Evolutionary conservation across 2,329 filamentous ascomycete species (phyloP), one percentile per base, ranked within the genome.

Genomic region (Catunica adiposa): DNA sequence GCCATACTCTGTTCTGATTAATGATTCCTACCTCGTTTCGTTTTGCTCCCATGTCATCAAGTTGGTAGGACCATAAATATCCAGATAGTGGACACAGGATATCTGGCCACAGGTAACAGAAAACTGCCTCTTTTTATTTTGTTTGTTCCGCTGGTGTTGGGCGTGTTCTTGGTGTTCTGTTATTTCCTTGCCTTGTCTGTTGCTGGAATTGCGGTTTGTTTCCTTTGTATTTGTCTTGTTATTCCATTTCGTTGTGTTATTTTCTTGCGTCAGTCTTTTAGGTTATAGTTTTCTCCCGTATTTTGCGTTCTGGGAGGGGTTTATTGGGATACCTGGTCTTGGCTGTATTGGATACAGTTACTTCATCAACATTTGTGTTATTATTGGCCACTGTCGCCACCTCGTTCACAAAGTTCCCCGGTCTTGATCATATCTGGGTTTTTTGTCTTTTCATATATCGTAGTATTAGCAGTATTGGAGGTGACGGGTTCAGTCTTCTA

Each of bases 71-170:
- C 20, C 11, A 23, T 25, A n/a, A 51, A 34, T 51, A 51, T 51
- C 40, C 56, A 58, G 56, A 56, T 58, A 58, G 56, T 53, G 38
- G 53, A 25, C 53, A 55, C 53, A 55, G 53, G 40, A 58, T 58
- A 55, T 58, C 56, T 58, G 56, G 53, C 37, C 20, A 17, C 42
- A 46, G 46, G 46, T 51, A 57, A 57, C 52, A 29, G 46, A 56
- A 56, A 56, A 51, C 46, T 51, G 26, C 23, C 17, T 44, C 23
- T 34, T 51, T 54, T 54, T 57, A 4, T 51, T 56, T 57, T 46
- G 25, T 53, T 56, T 26, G 17, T 37, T 25, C 51, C 20, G n/a
- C 29, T 5, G 38, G 31, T 48, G 44, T 51, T 54, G 46, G 22
- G 22, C 20, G 51, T n/a, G 34, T 15, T 25, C 2, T 23, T 40